Evolutionary conservation across 2,329 filamentous ascomycete genomes (phyloP), one percentile per base, ranked within the genome.

Genomic region (Diplocarpon mali): DNA sequence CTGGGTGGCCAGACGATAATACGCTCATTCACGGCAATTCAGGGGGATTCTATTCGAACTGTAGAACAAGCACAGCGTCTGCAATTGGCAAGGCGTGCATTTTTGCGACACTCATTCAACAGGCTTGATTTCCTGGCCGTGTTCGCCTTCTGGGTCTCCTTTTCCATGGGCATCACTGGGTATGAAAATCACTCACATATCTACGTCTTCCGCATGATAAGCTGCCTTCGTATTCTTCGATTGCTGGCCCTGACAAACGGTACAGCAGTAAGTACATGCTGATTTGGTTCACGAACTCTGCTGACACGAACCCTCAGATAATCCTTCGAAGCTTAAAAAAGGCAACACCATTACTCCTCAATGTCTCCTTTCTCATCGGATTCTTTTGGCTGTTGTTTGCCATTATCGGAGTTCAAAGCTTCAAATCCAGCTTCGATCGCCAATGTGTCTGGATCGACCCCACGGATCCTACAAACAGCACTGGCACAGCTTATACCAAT

Each of bases 331-430:
- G 90, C 73, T 65, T 98, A 49, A 98, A 98, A 62, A 94, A 95
- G 61, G 89, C 92, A 1, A 87, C 90, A 0, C 92, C 93, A 2
- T 70, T 95, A 30, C 76, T 98, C 17, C 78, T 95, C 20, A 87
- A 95, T 50, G 89, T 98, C 28, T 89, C 86, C 1, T 95, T 98
- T 60, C 70, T 98, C 16, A 88, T 98, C 53, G 76, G 85, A 12
- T 98, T 98, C 66, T 98, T 98, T 66, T 98, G 92, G 92, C 74
- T 98, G 35, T 68, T 96, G 10, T 98, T 98, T 66, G 92, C 88
- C 31, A 95, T 98, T 50, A 81, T 98, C 47, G 93, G 92, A 5
- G 84, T 98, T 16, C 93, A 98, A 62, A 95, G 85, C 65, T 98
- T 98, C 69, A 90, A 90, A 65, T 81, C 83, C 8, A 90, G 85